Evolutionary conservation across 352 stramenopile genomes (phyloP).

Genomic region (Phytopythium ostracodes): DNA sequence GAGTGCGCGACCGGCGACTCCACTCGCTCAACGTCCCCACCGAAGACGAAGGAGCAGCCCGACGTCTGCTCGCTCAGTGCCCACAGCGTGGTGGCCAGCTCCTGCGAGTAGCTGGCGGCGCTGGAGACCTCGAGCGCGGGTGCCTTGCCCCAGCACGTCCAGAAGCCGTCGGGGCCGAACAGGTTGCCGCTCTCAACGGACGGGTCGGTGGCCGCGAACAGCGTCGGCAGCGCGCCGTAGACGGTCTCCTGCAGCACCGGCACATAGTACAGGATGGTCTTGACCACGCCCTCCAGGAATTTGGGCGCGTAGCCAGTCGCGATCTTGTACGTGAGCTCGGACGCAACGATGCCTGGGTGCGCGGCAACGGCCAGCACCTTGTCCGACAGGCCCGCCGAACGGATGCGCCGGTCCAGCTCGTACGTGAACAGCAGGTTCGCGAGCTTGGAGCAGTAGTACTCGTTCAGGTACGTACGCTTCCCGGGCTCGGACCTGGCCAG

Average conservation of each 20-base stretch:
- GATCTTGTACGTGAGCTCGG: constrained; percentile 22
- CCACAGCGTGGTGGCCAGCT: constrained; percentile 26
- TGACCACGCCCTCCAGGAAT: constrained; percentile 24
- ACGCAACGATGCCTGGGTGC: constrained; percentile 27
- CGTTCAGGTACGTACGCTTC: constrained; percentile 33
- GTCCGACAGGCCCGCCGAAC: constrained; percentile 12
- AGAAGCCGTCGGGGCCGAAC: constrained; percentile 29
- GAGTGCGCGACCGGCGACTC: background rate
- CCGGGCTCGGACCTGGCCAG: constrained; percentile 20
- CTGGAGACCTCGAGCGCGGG: constrained; percentile 25
- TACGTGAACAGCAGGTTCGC: constrained; percentile 43
- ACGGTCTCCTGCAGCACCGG: constrained; percentile 32
- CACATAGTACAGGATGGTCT: constrained; percentile 19
- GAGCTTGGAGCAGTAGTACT: constrained; percentile 49
- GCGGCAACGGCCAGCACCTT: constrained; percentile 29
- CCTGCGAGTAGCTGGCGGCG: constrained; percentile 22
- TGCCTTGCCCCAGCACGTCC: constrained; percentile 18
- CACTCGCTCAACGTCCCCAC: background rate
- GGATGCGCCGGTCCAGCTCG: constrained; percentile 33
- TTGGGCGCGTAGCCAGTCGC: constrained; percentile 17
- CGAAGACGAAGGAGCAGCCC: background rate
- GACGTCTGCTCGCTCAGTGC: constrained; percentile 18
- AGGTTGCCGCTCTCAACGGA: constrained; percentile 17
- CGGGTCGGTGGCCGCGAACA: constrained; percentile 26
- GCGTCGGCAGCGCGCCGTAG: constrained; percentile 21